Base-by-base conservation (phyloP, 768 basidiomycete genomes). In the Clavulina sp. region DNA sequence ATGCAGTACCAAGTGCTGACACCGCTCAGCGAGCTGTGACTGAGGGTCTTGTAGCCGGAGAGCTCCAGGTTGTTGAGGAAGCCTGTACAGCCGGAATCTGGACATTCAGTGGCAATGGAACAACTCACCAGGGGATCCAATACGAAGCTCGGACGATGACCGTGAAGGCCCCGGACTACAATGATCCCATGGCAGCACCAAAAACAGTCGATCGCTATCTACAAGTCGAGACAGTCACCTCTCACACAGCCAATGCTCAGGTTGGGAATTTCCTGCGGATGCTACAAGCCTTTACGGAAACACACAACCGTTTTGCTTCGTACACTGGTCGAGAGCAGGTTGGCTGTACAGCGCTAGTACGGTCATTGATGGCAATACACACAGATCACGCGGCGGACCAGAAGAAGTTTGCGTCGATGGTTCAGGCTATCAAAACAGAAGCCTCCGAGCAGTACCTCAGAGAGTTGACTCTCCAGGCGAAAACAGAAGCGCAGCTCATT, bases 371-470 rank as follows among this genome's bases (percentile, higher is more conserved):
- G 24, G 59, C 58, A 3, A 51, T 60, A 26, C 54, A 51, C 24
- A 57, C 56, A 28, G 64, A 66, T 50, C 65, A 65, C 52, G 63
- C 62, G 1, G 54, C 53, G 13, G 65, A 65, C 38, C 62, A 61
- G 28, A 64, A 62, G 54, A 61, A 63, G 52, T 52, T 57, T 18
- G 48, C 54, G 2, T 34, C 52, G 4, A 41, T 58, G 3, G 49
- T 59, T 13, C 1, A 23, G 19, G 57, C 47, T 18, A 52, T 33
- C 48, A 57, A 60, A 46, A 31, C 24, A n/a, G 16, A 4, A 13
- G 26, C 29, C 13, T 56, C 54, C 2, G 29, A 54, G 21, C 21
- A 50, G 13, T 34, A 31, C 31, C 38, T 51, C 21, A 9, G 9
- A 41, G 40, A 16, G n/a, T 40, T 54, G 5, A 26, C 34, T 23